phyloP scores from a whole-genome alignment of 257 asterid genomes.

The Solanum tarapatanum region DNA sequence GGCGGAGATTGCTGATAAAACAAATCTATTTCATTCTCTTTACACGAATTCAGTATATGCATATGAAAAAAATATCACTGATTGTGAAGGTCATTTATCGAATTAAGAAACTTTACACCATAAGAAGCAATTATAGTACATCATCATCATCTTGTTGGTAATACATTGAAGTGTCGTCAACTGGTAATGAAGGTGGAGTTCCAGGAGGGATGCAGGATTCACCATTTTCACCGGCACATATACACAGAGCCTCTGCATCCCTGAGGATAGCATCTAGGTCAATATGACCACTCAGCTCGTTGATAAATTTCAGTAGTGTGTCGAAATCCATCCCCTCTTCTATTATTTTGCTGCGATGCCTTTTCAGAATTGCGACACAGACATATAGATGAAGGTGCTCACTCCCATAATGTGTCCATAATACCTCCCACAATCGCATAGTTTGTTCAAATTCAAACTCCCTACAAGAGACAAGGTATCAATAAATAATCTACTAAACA shows the following conservation, averaged over 20 bases:
- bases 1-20: neutral
- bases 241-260: constrained; percentile 89
- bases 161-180: constrained; percentile 54
- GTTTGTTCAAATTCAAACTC: constrained; percentile 77
- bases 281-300: constrained; percentile 78
- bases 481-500: neutral
- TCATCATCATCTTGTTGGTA: constrained; percentile 81
- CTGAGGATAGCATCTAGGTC: constrained; percentile 68
- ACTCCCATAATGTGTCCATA: constrained; percentile 82
- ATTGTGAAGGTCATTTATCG: neutral
- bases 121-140: constrained; percentile 20
- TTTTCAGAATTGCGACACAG: constrained; percentile 80
- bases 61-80: neutral
- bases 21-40: neutral
- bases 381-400: constrained; percentile 90
- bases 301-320: constrained; percentile 83
- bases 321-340: constrained; percentile 93
- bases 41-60: neutral
- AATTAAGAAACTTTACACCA: neutral
- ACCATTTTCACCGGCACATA: constrained; percentile 94
- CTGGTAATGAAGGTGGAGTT: constrained; percentile 89
- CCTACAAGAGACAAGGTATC: constrained; percentile 30
- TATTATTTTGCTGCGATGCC: constrained; percentile 60
- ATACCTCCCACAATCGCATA: constrained; percentile 81
- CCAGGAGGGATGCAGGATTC: constrained; percentile 89